Evolutionary conservation across 2,329 filamentous ascomycete species (phyloP).

Genomic region (Teratosphaeria gauchensis): DNA sequence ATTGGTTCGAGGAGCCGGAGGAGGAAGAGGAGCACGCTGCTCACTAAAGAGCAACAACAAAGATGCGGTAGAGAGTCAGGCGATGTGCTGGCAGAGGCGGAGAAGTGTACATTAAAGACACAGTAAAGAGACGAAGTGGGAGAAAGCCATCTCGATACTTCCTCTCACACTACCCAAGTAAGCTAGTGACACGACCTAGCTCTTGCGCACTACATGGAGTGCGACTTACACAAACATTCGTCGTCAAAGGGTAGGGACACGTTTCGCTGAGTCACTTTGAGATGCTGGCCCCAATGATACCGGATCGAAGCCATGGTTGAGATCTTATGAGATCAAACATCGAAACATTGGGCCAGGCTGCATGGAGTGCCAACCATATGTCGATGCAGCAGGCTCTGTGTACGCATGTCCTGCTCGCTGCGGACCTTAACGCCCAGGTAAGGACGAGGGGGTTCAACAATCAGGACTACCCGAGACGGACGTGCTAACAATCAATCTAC

Average conservation of each 20-base stretch:
- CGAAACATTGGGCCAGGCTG: too few relatives aligned
- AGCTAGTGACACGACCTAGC: neutral
- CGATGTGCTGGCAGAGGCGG: neutral
- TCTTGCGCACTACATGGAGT: neutral
- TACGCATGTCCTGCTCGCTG: too few relatives aligned
- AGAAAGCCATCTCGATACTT: neutral
- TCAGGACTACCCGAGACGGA: too few relatives aligned
- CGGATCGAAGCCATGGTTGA: neutral
- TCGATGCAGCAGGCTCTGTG: too few relatives aligned
- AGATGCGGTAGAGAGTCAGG: neutral
- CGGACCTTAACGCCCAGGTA: too few relatives aligned
- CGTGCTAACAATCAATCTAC: too few relatives aligned
- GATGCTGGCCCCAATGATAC: neutral
- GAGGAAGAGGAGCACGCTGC: constrained; percentile 16
- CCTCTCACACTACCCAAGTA: neutral
- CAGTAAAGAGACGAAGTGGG: neutral
- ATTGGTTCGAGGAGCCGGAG: constrained; percentile 47
- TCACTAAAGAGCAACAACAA: neutral
- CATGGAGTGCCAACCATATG: too few relatives aligned
- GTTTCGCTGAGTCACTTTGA: neutral
- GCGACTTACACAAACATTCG: neutral
- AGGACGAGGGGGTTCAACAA: too few relatives aligned
- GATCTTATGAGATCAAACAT: neutral
- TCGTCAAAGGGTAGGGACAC: neutral
- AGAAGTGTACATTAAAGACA: neutral